These are phyloP conservation scores for Artemisia annua DNA, from an alignment of 129 eudicot genomes.

Conservation along the genomic window DNA sequence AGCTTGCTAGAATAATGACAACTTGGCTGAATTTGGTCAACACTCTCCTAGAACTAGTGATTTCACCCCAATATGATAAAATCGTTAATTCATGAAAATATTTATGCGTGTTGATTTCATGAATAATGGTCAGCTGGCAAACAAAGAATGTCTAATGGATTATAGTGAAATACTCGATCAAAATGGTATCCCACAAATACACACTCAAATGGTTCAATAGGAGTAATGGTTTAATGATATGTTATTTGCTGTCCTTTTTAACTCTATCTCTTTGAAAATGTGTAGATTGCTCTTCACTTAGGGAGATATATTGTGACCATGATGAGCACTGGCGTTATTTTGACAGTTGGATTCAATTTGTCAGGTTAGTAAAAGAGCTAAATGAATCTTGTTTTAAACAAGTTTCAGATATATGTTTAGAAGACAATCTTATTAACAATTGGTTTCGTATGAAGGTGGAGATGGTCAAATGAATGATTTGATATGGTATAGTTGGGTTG, in stretches of 20 bases:
- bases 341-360: conserved; percentile 70
- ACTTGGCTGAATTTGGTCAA: neutral
- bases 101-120: too few relatives aligned
- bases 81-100: neutral
- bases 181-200: neutral
- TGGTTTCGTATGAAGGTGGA: conserved; percentile 55
- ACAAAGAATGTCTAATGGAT: too few relatives aligned
- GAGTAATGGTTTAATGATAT: neutral
- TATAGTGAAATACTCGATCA: too few relatives aligned
- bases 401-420: conserved; percentile 4
- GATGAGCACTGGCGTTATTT: conserved; percentile 92
- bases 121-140: too few relatives aligned
- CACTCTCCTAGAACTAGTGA: neutral
- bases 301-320: conserved; percentile 92
- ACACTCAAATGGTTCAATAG: too few relatives aligned
- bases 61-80: neutral
- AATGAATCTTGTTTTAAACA: neutral
- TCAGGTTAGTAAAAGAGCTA: conserved; percentile 54
- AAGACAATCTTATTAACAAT: too few relatives aligned
- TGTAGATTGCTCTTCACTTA: conserved; percentile 72
- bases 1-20: neutral
- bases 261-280: neutral
- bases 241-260: neutral
- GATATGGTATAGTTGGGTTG: conserved; percentile 98
- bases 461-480: conserved; percentile 85